Evolutionary conservation across 2,329 filamentous ascomycete species (phyloP).

Genomic region (Aspergillus chevalieri): DNA sequence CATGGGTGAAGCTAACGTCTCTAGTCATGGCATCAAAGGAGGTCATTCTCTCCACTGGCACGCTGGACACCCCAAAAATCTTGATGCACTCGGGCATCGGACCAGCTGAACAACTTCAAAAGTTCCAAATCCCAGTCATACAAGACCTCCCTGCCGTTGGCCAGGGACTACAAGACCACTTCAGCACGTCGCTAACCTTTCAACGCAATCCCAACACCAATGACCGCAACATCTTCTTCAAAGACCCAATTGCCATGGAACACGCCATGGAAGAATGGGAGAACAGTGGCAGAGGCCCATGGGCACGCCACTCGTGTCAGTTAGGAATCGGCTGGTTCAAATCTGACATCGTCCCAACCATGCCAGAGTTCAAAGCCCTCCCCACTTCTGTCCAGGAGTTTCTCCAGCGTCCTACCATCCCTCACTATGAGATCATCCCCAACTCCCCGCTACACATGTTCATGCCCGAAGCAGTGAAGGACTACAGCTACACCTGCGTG

Average conservation of each 20-base stretch:
- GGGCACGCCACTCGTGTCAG: conserved; percentile 25
- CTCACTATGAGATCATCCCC: conserved; percentile 51
- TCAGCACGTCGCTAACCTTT: conserved; percentile 26
- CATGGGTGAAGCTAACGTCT: background rate
- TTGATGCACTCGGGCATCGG: conserved; percentile 47
- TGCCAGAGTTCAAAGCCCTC: conserved; percentile 48
- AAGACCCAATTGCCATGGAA: conserved; percentile 37
- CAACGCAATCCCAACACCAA: conserved; percentile 38
- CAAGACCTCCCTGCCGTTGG: conserved; percentile 39
- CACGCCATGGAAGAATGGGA: conserved; percentile 46
- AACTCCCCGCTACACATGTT: conserved; percentile 42
- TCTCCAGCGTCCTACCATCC: conserved; percentile 47
- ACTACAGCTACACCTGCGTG: conserved; percentile 41
- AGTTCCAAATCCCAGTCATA: conserved; percentile 37
- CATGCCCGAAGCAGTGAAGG: conserved; percentile 32
- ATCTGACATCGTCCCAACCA: conserved; percentile 34
- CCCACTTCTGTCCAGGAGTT: conserved; percentile 39
- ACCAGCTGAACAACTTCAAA: conserved; percentile 35
- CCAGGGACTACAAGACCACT: conserved; percentile 42
- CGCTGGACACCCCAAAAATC: conserved; percentile 37
- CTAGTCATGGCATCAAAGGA: conserved; percentile 31
- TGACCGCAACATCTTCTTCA: conserved; percentile 43
- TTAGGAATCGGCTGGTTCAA: conserved; percentile 37
- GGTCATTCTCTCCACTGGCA: conserved; percentile 36
- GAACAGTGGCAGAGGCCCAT: conserved; percentile 34